phyloP scores from a whole-genome alignment of 73 alveolate genomes.

The Blepharisma japonicum region DNA sequence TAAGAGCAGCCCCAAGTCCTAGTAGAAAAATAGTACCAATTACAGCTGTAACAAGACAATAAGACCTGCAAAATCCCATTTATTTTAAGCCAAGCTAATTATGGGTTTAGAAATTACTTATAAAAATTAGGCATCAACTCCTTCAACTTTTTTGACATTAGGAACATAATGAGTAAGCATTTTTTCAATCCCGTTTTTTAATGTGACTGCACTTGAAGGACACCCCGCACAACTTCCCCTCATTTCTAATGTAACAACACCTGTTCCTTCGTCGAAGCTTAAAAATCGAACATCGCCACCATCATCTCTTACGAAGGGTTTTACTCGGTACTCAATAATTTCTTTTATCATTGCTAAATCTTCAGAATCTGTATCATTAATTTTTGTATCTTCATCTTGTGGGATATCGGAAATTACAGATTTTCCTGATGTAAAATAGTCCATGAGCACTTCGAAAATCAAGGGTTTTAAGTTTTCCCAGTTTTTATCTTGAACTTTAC shows the following conservation, averaged over 20 bases:
- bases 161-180: slow-evolving; percentile 80
- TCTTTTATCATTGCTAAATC: slow-evolving; percentile 81
- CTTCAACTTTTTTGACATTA: slow-evolving; percentile 68
- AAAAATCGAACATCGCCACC: slow-evolving; percentile 84
- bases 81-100: neutral
- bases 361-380: slow-evolving; percentile 68
- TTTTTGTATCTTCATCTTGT: slow-evolving; percentile 59
- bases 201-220: slow-evolving; percentile 76
- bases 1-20: too few relatives aligned
- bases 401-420: slow-evolving; percentile 66
- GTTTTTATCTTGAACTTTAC: slow-evolving; percentile 66
- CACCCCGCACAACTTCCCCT: slow-evolving; percentile 91
- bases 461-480: slow-evolving; percentile 78
- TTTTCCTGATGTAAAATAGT: slow-evolving; percentile 54
- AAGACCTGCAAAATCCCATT: too few relatives aligned
- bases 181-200: slow-evolving; percentile 81
- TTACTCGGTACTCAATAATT: slow-evolving; percentile 68
- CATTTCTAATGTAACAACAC: slow-evolving; percentile 70
- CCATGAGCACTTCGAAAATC: slow-evolving; percentile 63
- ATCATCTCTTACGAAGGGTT: slow-evolving; percentile 84
- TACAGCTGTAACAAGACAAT: too few relatives aligned
- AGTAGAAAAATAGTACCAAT: too few relatives aligned
- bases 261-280: slow-evolving; percentile 74
- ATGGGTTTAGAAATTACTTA: neutral
- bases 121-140: slow-evolving; percentile 41